Conservation (phyloP, 208 protist species). For the Acanthamoeba lugdunensis region DNA sequence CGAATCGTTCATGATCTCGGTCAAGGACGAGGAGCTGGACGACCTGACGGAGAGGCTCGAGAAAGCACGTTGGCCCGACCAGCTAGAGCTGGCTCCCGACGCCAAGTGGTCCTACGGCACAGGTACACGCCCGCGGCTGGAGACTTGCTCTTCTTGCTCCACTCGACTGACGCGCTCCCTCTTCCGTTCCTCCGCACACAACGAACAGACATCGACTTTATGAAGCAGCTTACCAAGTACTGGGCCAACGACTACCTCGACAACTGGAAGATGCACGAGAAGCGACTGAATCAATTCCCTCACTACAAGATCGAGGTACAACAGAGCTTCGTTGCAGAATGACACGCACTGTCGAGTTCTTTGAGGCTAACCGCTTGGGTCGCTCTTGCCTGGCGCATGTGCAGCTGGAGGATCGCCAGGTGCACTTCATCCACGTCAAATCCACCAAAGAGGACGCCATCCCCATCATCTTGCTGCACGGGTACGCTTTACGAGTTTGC, state of each 20-base stretch:
- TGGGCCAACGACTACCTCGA: constrained; percentile 64
- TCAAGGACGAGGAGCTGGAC: constrained; percentile 64
- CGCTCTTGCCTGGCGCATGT: no score
- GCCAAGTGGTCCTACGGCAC: constrained; percentile 27
- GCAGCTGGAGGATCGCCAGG: constrained; percentile 13
- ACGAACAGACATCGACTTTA: constrained; percentile 27
- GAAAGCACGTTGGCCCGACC: constrained; percentile 54
- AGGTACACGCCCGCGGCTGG: neutral
- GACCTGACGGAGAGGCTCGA: constrained; percentile 50
- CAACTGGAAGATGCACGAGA: constrained; percentile 71
- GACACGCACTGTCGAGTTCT: neutral
- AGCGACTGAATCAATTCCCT: constrained; percentile 52
- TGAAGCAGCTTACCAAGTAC: constrained; percentile 65
- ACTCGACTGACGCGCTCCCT: neutral
- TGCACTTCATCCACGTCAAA: constrained; percentile 52
- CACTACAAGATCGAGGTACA: constrained; percentile 66
- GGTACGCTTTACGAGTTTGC: neutral
- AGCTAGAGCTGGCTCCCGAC: constrained; percentile 31
- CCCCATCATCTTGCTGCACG: constrained; percentile 36
- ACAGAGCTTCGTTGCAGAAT: neutral
- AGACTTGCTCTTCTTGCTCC: neutral
- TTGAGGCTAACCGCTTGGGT: neutral
- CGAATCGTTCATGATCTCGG: constrained; percentile 51
- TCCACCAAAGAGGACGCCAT: constrained; percentile 40
- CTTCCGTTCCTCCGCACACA: no score